Percentiles rank a stretch among this genome's conserved stretches.
These are phyloP conservation scores for Gyrodon lividus DNA, from an alignment of 768 basidiomycete species.

Conservation along the genomic window DNA sequence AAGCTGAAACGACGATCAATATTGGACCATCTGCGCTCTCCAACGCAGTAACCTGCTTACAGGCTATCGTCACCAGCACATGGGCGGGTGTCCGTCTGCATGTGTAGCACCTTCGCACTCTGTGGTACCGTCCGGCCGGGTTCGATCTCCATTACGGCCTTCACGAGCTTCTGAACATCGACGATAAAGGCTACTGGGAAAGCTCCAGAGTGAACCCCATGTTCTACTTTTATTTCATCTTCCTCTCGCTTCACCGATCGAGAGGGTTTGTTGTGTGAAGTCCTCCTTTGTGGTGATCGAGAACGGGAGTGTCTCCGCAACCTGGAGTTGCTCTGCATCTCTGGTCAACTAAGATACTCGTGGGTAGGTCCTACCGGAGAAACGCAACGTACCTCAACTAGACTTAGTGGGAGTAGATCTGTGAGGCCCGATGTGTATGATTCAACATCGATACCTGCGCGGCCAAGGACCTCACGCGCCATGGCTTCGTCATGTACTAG, in stretches of 20 bases:
- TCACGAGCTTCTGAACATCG: conserved; percentile 40
- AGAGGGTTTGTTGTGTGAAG: conserved; percentile 1
- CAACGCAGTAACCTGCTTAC: conserved; percentile 30
- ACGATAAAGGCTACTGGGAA: conserved; percentile 37
- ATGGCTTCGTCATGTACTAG: conserved; percentile 46
- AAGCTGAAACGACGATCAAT: conserved; percentile 28
- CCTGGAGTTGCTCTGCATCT: conserved; percentile 8
- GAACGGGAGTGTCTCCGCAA: conserved; percentile 7
- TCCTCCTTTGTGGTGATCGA: conserved; percentile 7
- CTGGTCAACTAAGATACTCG: neutral
- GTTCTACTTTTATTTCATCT: neutral
- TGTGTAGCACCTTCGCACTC: conserved; percentile 35
- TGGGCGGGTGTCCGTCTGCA: conserved; percentile 35
- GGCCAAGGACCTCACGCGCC: conserved; percentile 38
- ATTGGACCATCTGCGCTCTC: neutral
- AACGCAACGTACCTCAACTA: conserved; percentile 7
- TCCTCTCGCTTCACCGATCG: neutral
- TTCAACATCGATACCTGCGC: conserved; percentile 42
- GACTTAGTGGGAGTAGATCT: conserved; percentile 11
- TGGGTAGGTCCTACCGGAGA: neutral
- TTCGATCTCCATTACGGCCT: conserved; percentile 37
- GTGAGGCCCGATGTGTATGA: conserved; percentile 42
- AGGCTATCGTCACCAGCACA: conserved; percentile 55
- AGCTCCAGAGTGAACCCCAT: neutral
- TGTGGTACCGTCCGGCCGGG: conserved; percentile 24